These are phyloP conservation scores for Stagonosporopsis rhizophila DNA, from an alignment of 2,329 filamentous ascomycete genomes.

Conservation along the genomic window DNA sequence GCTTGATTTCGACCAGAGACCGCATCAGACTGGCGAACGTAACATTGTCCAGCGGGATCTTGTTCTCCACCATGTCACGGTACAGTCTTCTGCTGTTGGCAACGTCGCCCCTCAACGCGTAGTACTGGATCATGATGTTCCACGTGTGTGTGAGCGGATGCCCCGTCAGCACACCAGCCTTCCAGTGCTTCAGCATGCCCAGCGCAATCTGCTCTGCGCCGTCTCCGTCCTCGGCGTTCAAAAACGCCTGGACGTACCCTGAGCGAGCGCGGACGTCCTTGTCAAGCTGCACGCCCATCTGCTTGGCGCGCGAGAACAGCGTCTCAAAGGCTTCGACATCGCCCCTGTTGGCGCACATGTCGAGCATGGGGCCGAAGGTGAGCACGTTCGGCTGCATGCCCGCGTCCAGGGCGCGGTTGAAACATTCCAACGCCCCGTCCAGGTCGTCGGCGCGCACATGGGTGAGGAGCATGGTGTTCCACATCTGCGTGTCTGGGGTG, in stretches of 20 bases:
- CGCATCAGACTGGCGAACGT: constrained; percentile 70
- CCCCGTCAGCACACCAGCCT: constrained; percentile 52
- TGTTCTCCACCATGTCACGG: constrained; percentile 60
- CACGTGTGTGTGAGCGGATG: constrained; percentile 68
- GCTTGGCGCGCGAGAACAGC: constrained; percentile 68
- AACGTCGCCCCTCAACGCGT: constrained; percentile 69
- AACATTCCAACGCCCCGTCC: constrained; percentile 68
- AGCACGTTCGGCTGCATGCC: constrained; percentile 63
- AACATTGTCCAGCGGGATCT: constrained; percentile 61
- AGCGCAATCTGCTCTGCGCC: constrained; percentile 61
- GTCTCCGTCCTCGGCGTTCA: constrained; percentile 56
- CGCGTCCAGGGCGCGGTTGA: constrained; percentile 64
- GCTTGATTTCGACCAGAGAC: constrained; percentile 59
- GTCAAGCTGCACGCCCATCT: constrained; percentile 41
- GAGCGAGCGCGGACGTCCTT: constrained; percentile 34
- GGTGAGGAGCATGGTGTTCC: constrained; percentile 80
- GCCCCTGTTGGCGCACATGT: constrained; percentile 72
- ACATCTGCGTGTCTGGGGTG: constrained; percentile 66
- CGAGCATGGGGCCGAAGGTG: constrained; percentile 77
- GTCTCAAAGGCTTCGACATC: constrained; percentile 74
- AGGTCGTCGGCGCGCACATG: constrained; percentile 72
- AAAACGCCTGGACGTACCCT: constrained; percentile 67
- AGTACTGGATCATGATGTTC: constrained; percentile 77
- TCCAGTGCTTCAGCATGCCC: constrained; percentile 60
- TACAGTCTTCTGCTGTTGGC: constrained; percentile 62